A percentile compares a stretch with the other conserved stretches of the same genome.
Evolutionary conservation across 805 yeast species (phyloP).

Genomic region (Isabelozyma heimii): DNA sequence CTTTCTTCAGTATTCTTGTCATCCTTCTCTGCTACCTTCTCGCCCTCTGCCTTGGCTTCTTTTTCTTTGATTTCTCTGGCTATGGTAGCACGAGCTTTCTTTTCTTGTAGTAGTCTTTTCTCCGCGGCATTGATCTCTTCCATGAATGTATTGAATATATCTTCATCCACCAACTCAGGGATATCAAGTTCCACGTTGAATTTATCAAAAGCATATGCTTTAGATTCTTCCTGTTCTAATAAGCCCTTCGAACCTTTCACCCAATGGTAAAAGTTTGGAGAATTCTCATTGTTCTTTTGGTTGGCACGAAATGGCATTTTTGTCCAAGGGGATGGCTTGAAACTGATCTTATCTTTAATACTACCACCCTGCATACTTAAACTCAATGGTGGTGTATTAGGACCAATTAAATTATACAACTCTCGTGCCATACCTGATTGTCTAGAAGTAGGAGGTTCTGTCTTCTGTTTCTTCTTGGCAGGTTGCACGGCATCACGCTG

Average conservation of each 20-base stretch:
- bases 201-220: slow-evolving; percentile 68
- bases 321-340: slow-evolving; percentile 82
- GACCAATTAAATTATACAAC: slow-evolving; percentile 82
- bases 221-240: slow-evolving; percentile 24
- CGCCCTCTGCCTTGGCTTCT: slow-evolving; percentile 3
- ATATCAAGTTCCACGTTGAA: slow-evolving; percentile 67
- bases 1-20: background rate
- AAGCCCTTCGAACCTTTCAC: slow-evolving; percentile 65
- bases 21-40: slow-evolving; percentile 13
- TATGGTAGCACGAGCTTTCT: slow-evolving; percentile 10
- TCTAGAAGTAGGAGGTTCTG: slow-evolving; percentile 12
- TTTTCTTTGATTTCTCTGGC: slow-evolving; percentile 1
- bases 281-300: slow-evolving; percentile 47
- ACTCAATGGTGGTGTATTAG: slow-evolving; percentile 81
- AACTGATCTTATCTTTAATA: slow-evolving; percentile 65
- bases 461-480: slow-evolving; percentile 39
- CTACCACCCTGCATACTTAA: slow-evolving; percentile 35
- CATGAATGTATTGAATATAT: slow-evolving; percentile 54
- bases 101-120: slow-evolving; percentile 5
- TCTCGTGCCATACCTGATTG: slow-evolving; percentile 85
- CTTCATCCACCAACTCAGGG: slow-evolving; percentile 62
- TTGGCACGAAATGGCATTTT: slow-evolving; percentile 58
- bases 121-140: slow-evolving; percentile 33
- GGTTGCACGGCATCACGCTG: slow-evolving; percentile 45
- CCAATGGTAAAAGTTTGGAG: slow-evolving; percentile 72